Evolutionary conservation across 2,329 filamentous ascomycete species (phyloP).

Genomic region (Alternaria tenuissima): DNA sequence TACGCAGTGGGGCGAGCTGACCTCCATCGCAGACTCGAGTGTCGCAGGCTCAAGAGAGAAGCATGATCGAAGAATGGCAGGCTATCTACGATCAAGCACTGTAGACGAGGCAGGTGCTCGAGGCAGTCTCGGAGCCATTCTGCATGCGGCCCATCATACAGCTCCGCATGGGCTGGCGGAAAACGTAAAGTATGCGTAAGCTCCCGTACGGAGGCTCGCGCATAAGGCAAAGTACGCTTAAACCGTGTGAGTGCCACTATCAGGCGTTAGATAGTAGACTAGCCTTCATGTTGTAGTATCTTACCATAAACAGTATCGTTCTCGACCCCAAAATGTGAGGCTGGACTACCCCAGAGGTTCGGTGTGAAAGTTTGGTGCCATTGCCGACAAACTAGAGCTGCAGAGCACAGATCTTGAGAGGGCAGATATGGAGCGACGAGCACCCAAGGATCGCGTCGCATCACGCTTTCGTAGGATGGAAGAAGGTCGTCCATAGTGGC

Average conservation of each 20-base stretch:
- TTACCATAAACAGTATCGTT: conserved; percentile 67
- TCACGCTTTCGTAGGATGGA: conserved; percentile 67
- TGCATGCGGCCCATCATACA: conserved; percentile 66
- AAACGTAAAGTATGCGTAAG: conserved; percentile 69
- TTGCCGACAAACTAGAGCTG: conserved; percentile 63
- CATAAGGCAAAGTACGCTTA: conserved; percentile 63
- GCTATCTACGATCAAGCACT: conserved; percentile 66
- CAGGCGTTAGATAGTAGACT: conserved; percentile 14
- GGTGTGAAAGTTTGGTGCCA: conserved; percentile 68
- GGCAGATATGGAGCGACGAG: conserved; percentile 65
- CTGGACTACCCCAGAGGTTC: conserved; percentile 69
- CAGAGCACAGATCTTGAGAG: conserved; percentile 64
- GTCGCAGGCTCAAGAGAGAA: conserved; percentile 60
- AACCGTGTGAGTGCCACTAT: conserved; percentile 67
- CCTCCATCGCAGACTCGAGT: conserved; percentile 39
- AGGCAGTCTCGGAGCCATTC: conserved; percentile 68
- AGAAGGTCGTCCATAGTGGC: conserved; percentile 63
- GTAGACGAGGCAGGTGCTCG: conserved; percentile 65
- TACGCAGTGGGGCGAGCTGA: conserved; percentile 34
- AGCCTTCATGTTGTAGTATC: background rate
- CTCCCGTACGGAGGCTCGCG: conserved; percentile 61
- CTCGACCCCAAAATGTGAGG: conserved; percentile 67
- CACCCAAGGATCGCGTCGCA: conserved; percentile 62
- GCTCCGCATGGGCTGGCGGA: conserved; percentile 67
- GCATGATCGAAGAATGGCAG: conserved; percentile 70